These are phyloP conservation scores for Penicillium ochrochloron DNA, from an alignment of 495 filamentous ascomycete species.

Conservation along the genomic window DNA sequence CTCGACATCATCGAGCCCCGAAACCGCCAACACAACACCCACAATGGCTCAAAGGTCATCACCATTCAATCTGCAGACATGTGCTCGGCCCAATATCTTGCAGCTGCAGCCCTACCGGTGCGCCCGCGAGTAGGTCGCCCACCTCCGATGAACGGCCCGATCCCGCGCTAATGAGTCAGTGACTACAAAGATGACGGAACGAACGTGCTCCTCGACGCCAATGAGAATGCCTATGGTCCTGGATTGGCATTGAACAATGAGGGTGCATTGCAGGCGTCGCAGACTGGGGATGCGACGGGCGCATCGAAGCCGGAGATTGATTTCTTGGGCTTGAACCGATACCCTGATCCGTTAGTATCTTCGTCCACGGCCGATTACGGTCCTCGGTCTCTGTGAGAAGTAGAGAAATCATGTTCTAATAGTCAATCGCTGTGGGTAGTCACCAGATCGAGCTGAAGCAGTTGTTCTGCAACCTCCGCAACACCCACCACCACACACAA, in stretches of 20 bases:
- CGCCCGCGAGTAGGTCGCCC: slow-evolving; percentile 72
- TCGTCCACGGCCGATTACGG: background rate
- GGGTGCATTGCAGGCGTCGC: slow-evolving; percentile 49
- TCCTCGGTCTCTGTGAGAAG: too few relatives aligned
- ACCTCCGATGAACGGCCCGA: slow-evolving; percentile 17
- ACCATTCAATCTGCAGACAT: slow-evolving; percentile 76
- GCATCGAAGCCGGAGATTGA: slow-evolving; percentile 59
- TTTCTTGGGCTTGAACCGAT: slow-evolving; percentile 82
- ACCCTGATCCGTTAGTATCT: slow-evolving; percentile 81
- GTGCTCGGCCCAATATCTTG: slow-evolving; percentile 83
- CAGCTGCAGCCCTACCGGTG: slow-evolving; percentile 83
- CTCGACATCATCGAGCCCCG: slow-evolving; percentile 9
- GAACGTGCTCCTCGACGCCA: slow-evolving; percentile 95
- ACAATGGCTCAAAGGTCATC: slow-evolving; percentile 49
- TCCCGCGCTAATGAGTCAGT: slow-evolving; percentile 56
- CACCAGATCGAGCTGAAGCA: slow-evolving; percentile 88
- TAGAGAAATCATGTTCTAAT: background rate
- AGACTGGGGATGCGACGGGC: slow-evolving; percentile 41
- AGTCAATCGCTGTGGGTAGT: slow-evolving; percentile 36
- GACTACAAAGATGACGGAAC: slow-evolving; percentile 99
- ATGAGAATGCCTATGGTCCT: slow-evolving; percentile 95
- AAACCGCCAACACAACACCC: slow-evolving; percentile 11
- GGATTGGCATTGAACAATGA: slow-evolving; percentile 56
- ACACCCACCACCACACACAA: slow-evolving; percentile 77
- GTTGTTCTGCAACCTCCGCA: slow-evolving; percentile 84